Percentiles rank a stretch among this genome's conserved stretches.
Evolutionary conservation across 2,329 filamentous ascomycete genomes (phyloP).

Genomic region (Calonectria pteridis): DNA sequence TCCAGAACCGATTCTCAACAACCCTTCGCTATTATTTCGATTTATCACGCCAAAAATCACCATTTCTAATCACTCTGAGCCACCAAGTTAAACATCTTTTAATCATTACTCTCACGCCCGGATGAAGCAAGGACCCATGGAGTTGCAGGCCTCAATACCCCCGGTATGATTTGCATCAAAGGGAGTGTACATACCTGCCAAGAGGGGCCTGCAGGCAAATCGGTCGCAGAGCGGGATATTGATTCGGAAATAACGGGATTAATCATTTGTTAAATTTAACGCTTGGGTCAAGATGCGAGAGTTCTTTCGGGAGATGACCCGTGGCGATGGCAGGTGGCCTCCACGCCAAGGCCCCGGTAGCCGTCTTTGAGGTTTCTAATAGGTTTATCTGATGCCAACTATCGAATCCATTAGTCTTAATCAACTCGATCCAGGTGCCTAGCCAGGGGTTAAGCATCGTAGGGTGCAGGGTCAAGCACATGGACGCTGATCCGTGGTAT

Average conservation of each 20-base stretch:
- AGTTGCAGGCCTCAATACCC: not conserved
- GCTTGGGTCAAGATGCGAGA: not conserved
- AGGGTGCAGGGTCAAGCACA: not conserved
- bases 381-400: not conserved
- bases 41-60: not conserved
- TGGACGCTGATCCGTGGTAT: not conserved
- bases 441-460: not conserved
- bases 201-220: not conserved
- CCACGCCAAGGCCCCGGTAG: not conserved
- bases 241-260: conserved; percentile 3
- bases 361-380: not conserved
- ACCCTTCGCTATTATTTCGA: not conserved
- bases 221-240: not conserved
- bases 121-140: not conserved
- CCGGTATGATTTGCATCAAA: not conserved
- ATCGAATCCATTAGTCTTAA: not conserved
- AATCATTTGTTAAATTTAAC: not conserved
- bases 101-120: not conserved
- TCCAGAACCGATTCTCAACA: not conserved
- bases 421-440: not conserved
- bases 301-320: not conserved
- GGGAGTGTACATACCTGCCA: not conserved
- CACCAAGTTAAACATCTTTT: not conserved
- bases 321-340: not conserved
- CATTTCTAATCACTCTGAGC: not conserved